Percentiles rank a stretch among this genome's conserved stretches.
Conservation (phyloP, 2,329 filamentous ascomycete genomes). For the Phyllosticta citriasiana region DNA sequence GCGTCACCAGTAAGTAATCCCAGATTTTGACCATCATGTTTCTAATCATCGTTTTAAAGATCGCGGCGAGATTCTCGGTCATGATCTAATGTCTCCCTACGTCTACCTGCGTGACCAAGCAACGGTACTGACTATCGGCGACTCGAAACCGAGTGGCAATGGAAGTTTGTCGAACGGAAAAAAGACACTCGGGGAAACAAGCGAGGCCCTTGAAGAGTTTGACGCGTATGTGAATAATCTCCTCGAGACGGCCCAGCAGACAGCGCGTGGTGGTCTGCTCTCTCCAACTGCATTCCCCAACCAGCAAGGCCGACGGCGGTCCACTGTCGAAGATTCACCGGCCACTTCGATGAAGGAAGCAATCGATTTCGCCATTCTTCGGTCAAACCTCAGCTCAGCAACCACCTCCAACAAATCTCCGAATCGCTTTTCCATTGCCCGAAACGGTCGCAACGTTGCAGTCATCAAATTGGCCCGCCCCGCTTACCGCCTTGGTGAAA, state of each 20-base stretch:
- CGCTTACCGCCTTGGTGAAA: slow-evolving; percentile 80
- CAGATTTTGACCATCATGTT: background rate
- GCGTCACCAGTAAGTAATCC: slow-evolving; percentile 58
- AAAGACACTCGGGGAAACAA: slow-evolving; percentile 11
- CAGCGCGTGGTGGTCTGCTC: slow-evolving; percentile 43
- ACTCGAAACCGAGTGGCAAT: slow-evolving; percentile 21
- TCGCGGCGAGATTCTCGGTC: slow-evolving; percentile 77
- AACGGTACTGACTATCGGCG: slow-evolving; percentile 34
- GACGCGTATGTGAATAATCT: slow-evolving; percentile 39
- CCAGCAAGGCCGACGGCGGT: slow-evolving; percentile 28
- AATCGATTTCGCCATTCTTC: slow-evolving; percentile 83
- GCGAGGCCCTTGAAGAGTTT: slow-evolving; percentile 26
- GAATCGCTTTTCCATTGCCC: slow-evolving; percentile 93
- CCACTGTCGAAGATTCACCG: slow-evolving; percentile 45
- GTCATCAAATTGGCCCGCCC: slow-evolving; percentile 83
- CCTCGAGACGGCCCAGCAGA: slow-evolving; percentile 24
- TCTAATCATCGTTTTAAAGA: slow-evolving; percentile 28
- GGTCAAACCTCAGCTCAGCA: slow-evolving; percentile 35
- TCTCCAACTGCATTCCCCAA: slow-evolving; percentile 57
- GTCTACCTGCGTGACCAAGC: slow-evolving; percentile 81
- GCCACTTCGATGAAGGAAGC: slow-evolving; percentile 61
- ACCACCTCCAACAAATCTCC: slow-evolving; percentile 51
- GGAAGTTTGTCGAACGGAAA: slow-evolving; percentile 13
- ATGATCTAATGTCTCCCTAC: slow-evolving; percentile 91
- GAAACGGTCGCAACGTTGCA: slow-evolving; percentile 82